Evolutionary conservation across 129 eudicot species (phyloP).

Genomic region (Daucus carota): DH1_v3.0 NC_030382.2:42112001-42112500

Average conservation of each 20-base stretch:
- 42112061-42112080: background rate
- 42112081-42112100: background rate
- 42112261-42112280: too few species aligned
- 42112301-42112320: background rate
- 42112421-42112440: background rate
- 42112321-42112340: too few species aligned
- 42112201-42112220: background rate
- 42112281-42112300: background rate
- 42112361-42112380: background rate
- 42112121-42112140: background rate
- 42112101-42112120: background rate
- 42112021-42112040: too few species aligned
- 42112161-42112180: background rate
- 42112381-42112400: background rate
- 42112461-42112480: background rate
- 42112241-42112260: background rate
- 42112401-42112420: background rate
- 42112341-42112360: background rate
- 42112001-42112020: too few species aligned
- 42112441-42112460: too few species aligned
- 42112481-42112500: too few species aligned
- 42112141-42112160: background rate
- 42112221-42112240: background rate
- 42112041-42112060: background rate
- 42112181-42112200: background rate